Base-by-base conservation (phyloP, 306 rosid species). In the Carpinus fangiana region DNA sequence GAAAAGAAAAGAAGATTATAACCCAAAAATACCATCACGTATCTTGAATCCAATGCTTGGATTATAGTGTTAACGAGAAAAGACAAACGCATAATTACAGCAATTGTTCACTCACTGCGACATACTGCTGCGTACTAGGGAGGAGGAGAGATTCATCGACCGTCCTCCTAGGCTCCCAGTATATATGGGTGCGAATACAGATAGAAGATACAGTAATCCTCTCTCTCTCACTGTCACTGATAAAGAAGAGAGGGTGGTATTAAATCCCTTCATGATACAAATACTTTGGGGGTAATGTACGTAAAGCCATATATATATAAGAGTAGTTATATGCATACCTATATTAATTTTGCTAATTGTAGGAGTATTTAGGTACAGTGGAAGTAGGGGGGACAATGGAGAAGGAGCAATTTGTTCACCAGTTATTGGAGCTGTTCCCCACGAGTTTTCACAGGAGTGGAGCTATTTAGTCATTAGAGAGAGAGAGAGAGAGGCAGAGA, bases 361-460 rank as follows among this genome's bases (percentile, higher is more conserved):
- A 38, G 6, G 28, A 8, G 21, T 38, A 7, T 38, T 67, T 67
- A 66, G 72, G 54, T 50, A 59, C 60, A 16, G 18, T 23, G 60
- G 36, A 14, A 14, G 57, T 68, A 26, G 76, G 79, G 83, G 1
- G 76, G 78, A 79, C 82, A 79, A 74, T 52, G 78, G 80, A 73
- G 80, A 78, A 73, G 85, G 81, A 88, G 74, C 88, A 83, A 81
- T 74, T 4, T 65, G 86, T 77, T 76, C 83, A 81, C 77, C 75
- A 72, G 55, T 53, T 68, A 83, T 64, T 76, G 85, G 68, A 73
- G 78, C 46, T 77, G 61, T 82, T 81, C 81, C 74, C 81, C 61
- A 79, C 62, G 79, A 80, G 55, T 78, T 81, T 79, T 75, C 84
- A 78, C 80, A 80, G 86, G 81, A 59, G 79, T 71, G 86, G 70